These are phyloP conservation scores for Metarhizium rileyi DNA, from an alignment of 2,329 filamentous ascomycete species.

Conservation along the genomic window DNA sequence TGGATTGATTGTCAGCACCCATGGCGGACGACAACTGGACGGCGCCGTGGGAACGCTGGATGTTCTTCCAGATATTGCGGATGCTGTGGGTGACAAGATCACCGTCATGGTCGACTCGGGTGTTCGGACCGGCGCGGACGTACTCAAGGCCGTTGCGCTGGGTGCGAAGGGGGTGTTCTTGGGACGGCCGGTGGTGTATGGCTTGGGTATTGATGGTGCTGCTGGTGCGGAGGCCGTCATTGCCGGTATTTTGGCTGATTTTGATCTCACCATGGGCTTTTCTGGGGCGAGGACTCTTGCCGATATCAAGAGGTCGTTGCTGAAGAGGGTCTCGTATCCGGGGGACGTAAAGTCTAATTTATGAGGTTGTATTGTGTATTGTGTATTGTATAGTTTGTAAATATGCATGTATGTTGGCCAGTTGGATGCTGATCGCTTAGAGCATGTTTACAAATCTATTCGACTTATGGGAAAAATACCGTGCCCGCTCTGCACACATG, in stretches of 20 bases:
- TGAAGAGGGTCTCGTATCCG: slow-evolving; percentile 24
- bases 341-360: slow-evolving; percentile 23
- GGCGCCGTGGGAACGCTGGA: slow-evolving; percentile 39
- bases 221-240: slow-evolving; percentile 46
- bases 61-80: slow-evolving; percentile 35
- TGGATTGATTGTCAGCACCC: slow-evolving; percentile 32
- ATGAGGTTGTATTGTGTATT: slow-evolving; percentile 8
- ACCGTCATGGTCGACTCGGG: slow-evolving; percentile 43
- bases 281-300: slow-evolving; percentile 36
- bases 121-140: slow-evolving; percentile 28
- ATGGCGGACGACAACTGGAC: slow-evolving; percentile 33
- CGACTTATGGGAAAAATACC: not conserved
- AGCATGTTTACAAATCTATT: not conserved
- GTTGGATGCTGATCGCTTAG: not conserved
- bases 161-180: slow-evolving; percentile 33
- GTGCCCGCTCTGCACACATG: not conserved
- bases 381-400: not conserved
- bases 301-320: slow-evolving; percentile 24
- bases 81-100: slow-evolving; percentile 48
- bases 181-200: slow-evolving; percentile 30
- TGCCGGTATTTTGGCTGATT: slow-evolving; percentile 28
- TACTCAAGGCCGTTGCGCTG: slow-evolving; percentile 30
- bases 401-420: not conserved
- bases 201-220: slow-evolving; percentile 24
- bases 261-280: slow-evolving; percentile 46